Evolutionary conservation across 352 stramenopile genomes (phyloP).

Genomic region (Pythium sukuiense): DNA sequence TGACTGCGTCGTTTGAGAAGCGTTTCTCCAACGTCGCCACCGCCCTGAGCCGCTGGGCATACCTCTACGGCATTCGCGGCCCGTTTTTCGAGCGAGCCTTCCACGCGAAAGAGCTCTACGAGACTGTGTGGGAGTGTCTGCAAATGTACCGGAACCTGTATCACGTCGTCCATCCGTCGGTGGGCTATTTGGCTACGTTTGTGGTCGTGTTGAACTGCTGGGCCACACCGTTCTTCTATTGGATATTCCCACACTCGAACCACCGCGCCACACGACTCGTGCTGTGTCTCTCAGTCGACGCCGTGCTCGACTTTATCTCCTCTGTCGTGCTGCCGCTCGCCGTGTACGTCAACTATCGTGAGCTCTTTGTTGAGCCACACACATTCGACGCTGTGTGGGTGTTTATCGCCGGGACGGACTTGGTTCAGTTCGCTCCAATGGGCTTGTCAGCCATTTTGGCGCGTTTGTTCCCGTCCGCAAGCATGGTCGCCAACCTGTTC

Average conservation of each 20-base stretch:
- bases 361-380: neutral
- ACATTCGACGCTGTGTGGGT: conserved; percentile 10
- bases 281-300: conserved; percentile 16
- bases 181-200: conserved; percentile 1
- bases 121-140: conserved; percentile 10
- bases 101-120: conserved; percentile 17
- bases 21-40: neutral
- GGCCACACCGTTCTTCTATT: conserved; percentile 18
- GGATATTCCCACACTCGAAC: conserved; percentile 5
- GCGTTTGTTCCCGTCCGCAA: conserved; percentile 4
- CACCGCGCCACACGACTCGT: conserved; percentile 13
- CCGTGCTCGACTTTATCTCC: conserved; percentile 18
- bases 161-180: conserved; percentile 1
- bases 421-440: conserved; percentile 4
- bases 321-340: conserved; percentile 9
- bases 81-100: conserved; percentile 20
- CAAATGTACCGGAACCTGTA: conserved; percentile 13
- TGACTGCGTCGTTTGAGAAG: neutral
- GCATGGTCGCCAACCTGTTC: conserved; percentile 14
- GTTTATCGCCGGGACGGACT: conserved; percentile 8
- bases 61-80: conserved; percentile 17
- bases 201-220: conserved; percentile 24
- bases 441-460: neutral
- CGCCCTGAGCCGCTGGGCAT: neutral
- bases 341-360: conserved; percentile 15